phyloP scores from a whole-genome alignment of 1,139 yeast genomes.

The Geotrichum histeridarum region DNA sequence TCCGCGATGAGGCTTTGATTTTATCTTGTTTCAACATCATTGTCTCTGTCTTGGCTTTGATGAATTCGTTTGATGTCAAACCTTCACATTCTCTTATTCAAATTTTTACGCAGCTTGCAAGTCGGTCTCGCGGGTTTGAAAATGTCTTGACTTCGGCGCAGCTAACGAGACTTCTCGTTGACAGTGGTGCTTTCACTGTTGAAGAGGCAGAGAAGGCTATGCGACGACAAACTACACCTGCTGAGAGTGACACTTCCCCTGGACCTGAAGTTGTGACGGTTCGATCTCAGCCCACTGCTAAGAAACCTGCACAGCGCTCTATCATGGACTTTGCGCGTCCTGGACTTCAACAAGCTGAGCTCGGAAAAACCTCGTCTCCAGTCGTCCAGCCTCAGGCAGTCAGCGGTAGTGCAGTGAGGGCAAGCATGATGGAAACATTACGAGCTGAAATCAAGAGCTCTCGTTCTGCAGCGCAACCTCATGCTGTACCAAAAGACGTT shows the following conservation, averaged over 20 bases:
- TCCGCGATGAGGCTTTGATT: constrained; percentile 71
- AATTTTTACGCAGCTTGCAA: constrained; percentile 26
- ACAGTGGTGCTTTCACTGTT: constrained; percentile 25
- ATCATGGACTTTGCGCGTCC: constrained; percentile 24
- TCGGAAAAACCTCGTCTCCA: constrained; percentile 19
- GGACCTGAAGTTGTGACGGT: constrained; percentile 6
- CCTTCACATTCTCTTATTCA: constrained; percentile 28
- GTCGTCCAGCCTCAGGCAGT: constrained; percentile 18
- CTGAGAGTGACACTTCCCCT: constrained; percentile 6
- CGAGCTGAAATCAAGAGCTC: constrained; percentile 26
- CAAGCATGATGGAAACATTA: constrained; percentile 31
- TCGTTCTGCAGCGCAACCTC: constrained; percentile 17
- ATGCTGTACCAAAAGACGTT: constrained; percentile 33
- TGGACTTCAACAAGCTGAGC: constrained; percentile 21
- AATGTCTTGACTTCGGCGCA: constrained; percentile 28
- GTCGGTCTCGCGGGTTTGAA: constrained; percentile 23
- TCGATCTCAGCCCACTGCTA: neutral
- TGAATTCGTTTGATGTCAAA: constrained; percentile 31
- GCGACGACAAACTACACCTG: constrained; percentile 19
- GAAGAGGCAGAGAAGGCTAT: constrained; percentile 22
- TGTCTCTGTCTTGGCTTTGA: constrained; percentile 37
- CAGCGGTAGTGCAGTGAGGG: constrained; percentile 20
- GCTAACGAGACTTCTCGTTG: constrained; percentile 25
- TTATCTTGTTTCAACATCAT: constrained; percentile 71
- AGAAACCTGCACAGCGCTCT: constrained; percentile 22